Conservation (phyloP, 163 green algal species). For the Chloroidium sp. region DNA sequence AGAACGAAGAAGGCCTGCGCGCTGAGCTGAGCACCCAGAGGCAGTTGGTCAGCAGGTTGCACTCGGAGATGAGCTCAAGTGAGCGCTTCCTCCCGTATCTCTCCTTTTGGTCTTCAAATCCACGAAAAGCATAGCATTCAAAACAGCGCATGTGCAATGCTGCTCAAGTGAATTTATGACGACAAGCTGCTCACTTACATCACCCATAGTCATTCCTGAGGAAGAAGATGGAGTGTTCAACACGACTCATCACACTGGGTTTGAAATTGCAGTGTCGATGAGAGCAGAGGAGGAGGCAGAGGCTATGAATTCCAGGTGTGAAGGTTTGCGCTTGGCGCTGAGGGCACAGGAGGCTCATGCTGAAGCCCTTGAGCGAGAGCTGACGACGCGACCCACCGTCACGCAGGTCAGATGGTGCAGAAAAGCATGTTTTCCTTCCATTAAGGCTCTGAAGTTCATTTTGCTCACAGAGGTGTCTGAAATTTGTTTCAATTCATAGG, state of each 20-base stretch:
- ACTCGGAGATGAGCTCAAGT: slow-evolving; percentile 29
- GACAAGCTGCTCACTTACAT: no score
- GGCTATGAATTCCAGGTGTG: slow-evolving; percentile 10
- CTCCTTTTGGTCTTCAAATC: no score
- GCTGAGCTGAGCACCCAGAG: slow-evolving; percentile 50
- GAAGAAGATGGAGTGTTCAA: no score
- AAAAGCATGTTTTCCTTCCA: neutral
- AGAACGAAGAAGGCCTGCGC: slow-evolving; percentile 49
- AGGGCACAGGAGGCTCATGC: slow-evolving; percentile 24
- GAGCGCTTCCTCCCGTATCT: neutral
- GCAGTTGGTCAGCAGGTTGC: slow-evolving; percentile 37
- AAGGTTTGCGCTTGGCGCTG: slow-evolving; percentile 31
- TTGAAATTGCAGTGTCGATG: slow-evolving; percentile 2
- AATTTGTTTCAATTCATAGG: slow-evolving; percentile 14
- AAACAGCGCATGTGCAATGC: no score
- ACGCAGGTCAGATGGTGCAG: slow-evolving; percentile 27
- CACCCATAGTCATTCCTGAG: no score
- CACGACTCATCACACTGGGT: no score
- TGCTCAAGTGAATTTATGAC: no score
- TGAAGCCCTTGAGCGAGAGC: slow-evolving; percentile 48
- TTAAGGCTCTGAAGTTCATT: neutral
- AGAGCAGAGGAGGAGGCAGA: slow-evolving; percentile 9
- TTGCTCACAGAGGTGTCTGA: no score
- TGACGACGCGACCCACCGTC: slow-evolving; percentile 47
- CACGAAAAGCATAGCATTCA: no score